Conservation (phyloP, 352 stramenopile genomes). For the Globisporangium uncinulatum region DNA sequence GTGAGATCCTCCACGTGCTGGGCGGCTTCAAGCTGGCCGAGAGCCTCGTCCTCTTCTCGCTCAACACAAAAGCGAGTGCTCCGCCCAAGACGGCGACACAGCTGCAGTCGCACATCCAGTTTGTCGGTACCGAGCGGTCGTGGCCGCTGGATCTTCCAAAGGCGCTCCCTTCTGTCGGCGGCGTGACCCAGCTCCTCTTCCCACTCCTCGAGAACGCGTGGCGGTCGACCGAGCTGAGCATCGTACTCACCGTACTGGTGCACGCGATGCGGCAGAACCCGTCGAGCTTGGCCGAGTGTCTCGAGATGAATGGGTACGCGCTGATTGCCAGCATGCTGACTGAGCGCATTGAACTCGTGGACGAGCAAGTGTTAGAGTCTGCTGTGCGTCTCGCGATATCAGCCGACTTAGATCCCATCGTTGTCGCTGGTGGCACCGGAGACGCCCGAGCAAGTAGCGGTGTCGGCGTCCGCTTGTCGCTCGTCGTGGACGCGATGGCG, state of each 20-base stretch:
- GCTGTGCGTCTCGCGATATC: constrained; percentile 45
- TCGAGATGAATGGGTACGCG: constrained; percentile 50
- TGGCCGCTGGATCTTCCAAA: constrained; percentile 48
- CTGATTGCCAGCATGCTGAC: constrained; percentile 43
- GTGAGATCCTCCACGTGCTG: constrained; percentile 53
- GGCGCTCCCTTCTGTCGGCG: constrained; percentile 54
- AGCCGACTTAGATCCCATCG: constrained; percentile 22
- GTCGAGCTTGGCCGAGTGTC: constrained; percentile 49
- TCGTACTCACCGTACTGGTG: constrained; percentile 40
- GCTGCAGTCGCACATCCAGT: constrained; percentile 38
- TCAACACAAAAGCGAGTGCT: constrained; percentile 49
- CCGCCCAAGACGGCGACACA: constrained; percentile 15
- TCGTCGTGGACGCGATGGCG: constrained; percentile 48
- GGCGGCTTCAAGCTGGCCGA: constrained; percentile 56
- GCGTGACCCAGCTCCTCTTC: constrained; percentile 48
- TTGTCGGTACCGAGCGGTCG: constrained; percentile 41
- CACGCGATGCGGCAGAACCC: constrained; percentile 51
- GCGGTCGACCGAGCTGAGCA: constrained; percentile 33
- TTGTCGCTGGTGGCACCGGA: background rate
- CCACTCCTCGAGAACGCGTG: constrained; percentile 54
- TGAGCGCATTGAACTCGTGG: constrained; percentile 33
- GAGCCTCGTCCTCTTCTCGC: constrained; percentile 44
- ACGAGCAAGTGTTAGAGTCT: constrained; percentile 36
- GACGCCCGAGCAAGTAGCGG: background rate
- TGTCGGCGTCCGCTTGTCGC: constrained; percentile 10